Percentiles rank a stretch among this genome's conserved stretches.
phyloP scores from a whole-genome alignment of 805 yeast species.

The Vanderwaltozyma polyspora region DNA sequence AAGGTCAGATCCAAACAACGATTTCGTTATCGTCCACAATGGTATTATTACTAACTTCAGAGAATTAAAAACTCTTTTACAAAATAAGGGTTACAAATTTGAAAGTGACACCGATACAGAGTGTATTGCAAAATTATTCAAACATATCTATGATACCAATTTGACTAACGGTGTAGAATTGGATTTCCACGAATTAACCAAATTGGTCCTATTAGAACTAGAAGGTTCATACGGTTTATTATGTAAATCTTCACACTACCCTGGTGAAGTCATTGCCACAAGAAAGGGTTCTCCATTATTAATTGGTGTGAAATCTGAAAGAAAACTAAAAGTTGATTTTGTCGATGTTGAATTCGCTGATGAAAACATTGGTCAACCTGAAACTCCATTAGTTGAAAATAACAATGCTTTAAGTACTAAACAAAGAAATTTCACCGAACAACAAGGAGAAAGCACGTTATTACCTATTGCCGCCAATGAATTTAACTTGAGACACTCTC shows the following conservation, averaged over 20 bases:
- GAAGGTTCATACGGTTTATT: conserved; percentile 97
- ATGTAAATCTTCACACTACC: conserved; percentile 84
- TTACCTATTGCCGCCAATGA: conserved; percentile 49
- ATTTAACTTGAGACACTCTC: conserved; percentile 63
- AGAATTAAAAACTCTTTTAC: conserved; percentile 74
- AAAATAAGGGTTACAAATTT: conserved; percentile 68
- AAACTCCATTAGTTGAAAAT: conserved; percentile 21
- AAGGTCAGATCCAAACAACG: conserved; percentile 69
- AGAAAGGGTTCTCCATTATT: conserved; percentile 96
- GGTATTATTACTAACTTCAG: conserved; percentile 96
- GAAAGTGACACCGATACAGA: conserved; percentile 96
- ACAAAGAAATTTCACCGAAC: conserved; percentile 1
- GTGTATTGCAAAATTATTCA: conserved; percentile 90
- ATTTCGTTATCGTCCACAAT: conserved; percentile 89
- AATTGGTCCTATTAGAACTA: conserved; percentile 81
- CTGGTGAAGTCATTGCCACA: conserved; percentile 92
- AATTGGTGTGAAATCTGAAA: conserved; percentile 94
- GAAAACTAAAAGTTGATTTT: conserved; percentile 90
- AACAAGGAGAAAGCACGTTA: conserved; percentile 14
- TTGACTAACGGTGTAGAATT: conserved; percentile 59
- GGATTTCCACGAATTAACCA: conserved; percentile 87
- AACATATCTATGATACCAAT: conserved; percentile 76
- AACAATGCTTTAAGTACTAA: conserved; percentile 1
- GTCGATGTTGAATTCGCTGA: conserved; percentile 97
- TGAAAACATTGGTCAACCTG: conserved; percentile 29